A percentile compares a stretch with the other conserved stretches of the same genome.
Evolutionary conservation across 495 filamentous ascomycete genomes (phyloP).

Genomic region (Penicillium fimorum): DNA sequence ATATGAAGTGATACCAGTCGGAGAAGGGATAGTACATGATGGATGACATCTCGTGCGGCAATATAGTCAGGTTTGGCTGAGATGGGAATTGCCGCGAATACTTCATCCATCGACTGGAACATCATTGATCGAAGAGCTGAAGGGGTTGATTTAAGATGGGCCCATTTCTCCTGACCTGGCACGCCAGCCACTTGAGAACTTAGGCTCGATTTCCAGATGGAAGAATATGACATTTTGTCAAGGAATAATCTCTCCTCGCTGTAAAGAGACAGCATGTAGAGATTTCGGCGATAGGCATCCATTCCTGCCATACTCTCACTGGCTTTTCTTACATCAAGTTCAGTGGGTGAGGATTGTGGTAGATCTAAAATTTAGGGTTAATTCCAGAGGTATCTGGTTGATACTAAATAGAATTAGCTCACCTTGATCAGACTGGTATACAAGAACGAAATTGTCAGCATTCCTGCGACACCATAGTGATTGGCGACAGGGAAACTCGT

Average conservation of each 20-base stretch:
- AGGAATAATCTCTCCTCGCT: conserved; percentile 1
- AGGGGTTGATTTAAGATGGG: not conserved
- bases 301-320: not conserved
- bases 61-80: conserved; percentile 3
- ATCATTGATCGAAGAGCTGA: not conserved
- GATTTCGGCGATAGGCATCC: conserved; percentile 1
- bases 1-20: not conserved
- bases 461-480: conserved; percentile 1
- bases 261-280: conserved; percentile 3
- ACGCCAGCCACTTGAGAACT: no score
- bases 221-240: conserved; percentile 5
- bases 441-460: not conserved
- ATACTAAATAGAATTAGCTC: not conserved
- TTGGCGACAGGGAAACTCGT: not conserved
- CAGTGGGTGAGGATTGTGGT: not conserved
- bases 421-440: not conserved
- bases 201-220: not conserved
- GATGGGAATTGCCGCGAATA: not conserved
- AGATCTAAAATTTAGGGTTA: not conserved
- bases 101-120: not conserved
- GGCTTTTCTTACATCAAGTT: conserved; percentile 1
- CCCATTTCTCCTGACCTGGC: not conserved
- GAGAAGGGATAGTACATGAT: not conserved
- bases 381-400: not conserved
- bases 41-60: not conserved